A percentile compares a stretch with the other conserved stretches of the same genome.
Evolutionary conservation across 2,329 filamentous ascomycete genomes (phyloP).

Genomic region (Xylaria arbuscula): DNA sequence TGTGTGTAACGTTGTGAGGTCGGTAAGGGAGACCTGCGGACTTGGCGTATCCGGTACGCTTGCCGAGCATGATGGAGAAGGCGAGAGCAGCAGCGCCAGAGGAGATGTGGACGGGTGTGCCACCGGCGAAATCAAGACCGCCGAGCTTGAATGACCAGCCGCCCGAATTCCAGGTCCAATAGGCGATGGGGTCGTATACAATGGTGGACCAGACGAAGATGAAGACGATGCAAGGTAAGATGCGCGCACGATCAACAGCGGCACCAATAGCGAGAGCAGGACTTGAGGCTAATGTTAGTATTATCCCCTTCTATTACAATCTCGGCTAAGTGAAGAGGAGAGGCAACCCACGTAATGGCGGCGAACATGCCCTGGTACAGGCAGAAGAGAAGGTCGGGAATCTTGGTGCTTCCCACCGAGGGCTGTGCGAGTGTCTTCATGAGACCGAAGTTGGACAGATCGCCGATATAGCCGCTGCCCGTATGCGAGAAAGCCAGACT

Average conservation of each 20-base stretch:
- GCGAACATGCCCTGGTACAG: slow-evolving; percentile 93
- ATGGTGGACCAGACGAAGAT: slow-evolving; percentile 78
- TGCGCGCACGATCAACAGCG: slow-evolving; percentile 69
- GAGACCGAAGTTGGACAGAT: slow-evolving; percentile 84
- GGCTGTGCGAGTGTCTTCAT: slow-evolving; percentile 80
- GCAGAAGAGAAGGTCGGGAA: slow-evolving; percentile 87
- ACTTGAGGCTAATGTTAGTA: slow-evolving; percentile 46
- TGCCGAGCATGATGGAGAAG: slow-evolving; percentile 78
- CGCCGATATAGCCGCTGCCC: slow-evolving; percentile 81
- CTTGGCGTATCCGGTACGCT: slow-evolving; percentile 71
- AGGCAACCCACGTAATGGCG: slow-evolving; percentile 77
- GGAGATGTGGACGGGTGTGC: slow-evolving; percentile 79
- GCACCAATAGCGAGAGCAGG: slow-evolving; percentile 69
- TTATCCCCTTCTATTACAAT: background rate
- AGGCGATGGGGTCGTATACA: slow-evolving; percentile 78
- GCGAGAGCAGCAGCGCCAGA: slow-evolving; percentile 78
- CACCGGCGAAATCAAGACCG: slow-evolving; percentile 79
- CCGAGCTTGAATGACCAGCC: slow-evolving; percentile 78
- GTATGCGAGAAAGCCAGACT: slow-evolving; percentile 85
- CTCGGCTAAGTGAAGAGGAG: background rate
- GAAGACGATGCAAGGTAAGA: slow-evolving; percentile 71
- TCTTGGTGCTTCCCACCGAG: slow-evolving; percentile 74
- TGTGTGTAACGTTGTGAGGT: slow-evolving; percentile 79
- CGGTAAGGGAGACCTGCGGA: slow-evolving; percentile 72
- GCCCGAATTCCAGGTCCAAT: slow-evolving; percentile 81